Base-by-base conservation (phyloP, 1,284 basidiomycete genomes). In the Takashimella koratensis region DNA sequence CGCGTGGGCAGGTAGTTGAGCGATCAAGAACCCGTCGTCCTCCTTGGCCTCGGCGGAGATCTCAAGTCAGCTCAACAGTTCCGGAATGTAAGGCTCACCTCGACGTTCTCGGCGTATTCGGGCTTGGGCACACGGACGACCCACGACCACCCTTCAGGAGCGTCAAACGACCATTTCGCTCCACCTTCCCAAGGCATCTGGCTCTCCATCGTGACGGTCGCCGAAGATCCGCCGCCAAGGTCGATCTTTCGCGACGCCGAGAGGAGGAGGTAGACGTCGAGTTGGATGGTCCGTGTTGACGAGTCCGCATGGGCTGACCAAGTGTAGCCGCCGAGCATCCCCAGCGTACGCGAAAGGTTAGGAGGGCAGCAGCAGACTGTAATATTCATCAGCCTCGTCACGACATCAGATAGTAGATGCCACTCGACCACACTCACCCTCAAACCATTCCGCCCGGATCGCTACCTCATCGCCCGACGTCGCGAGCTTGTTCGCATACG, bases 281-380 rank as follows among this genome's bases (percentile, higher is more conserved):
- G 55, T 2, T 45, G 22, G 49, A 70, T 66, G 2, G 21, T 36
- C 51, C 57, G 56, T n/a, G 30, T 40, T 1, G 20, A 22, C 21
- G 45, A 51, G 13, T 68, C 60, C 4, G 65, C 51, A 6, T 48
- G 36, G 2, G 53, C 61, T 5, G 53, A 22, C 68, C 68, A 70
- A 2, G 64, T 63, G 49, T 70, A 70, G 23, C 66, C 68, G 22
- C 68, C 68, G 11, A 70, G 53, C 57, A 70, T 67, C 3, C 68
- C 66, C n/a, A 70, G 54, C 3, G 64, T 66, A 16, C 68, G 48
- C 4, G 60, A 64, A 20, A 68, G 51, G 49, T 68, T 68, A 11
- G 66, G 66, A 12, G 68, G 68, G 45, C 68, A 70, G 49, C 68
- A 70, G 57, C 68, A 70, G 21, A 70, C 66, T 66, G 36, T 5